Percentiles rank a stretch among this genome's conserved stretches.
Evolutionary conservation across 352 stramenopile genomes (phyloP).

Genomic region (Phytophthora europaea): DNA sequence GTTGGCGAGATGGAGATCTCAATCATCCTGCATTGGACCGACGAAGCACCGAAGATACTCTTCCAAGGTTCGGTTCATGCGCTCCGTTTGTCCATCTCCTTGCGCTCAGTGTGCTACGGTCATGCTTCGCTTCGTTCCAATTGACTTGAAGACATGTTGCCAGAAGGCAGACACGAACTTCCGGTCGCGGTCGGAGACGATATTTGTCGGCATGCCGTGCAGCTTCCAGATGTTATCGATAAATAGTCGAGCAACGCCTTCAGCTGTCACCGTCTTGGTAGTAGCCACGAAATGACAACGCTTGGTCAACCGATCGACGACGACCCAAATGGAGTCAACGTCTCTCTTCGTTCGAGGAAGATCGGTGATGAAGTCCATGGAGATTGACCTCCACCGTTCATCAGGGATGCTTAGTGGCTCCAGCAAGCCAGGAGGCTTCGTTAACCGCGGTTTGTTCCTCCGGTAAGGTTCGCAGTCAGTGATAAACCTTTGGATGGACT

Average conservation of each 20-base stretch:
- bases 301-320: slow-evolving; percentile 21
- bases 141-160: too few species aligned
- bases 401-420: slow-evolving; percentile 14
- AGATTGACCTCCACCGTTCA: slow-evolving; percentile 12
- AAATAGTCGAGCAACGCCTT: not conserved
- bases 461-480: slow-evolving; percentile 6
- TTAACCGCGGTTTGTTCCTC: too few species aligned
- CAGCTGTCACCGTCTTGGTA: slow-evolving; percentile 1
- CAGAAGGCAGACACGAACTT: too few species aligned
- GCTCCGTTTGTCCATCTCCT: too few species aligned
- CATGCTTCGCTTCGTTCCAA: not conserved
- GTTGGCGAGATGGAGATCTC: slow-evolving; percentile 12
- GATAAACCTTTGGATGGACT: slow-evolving; percentile 14
- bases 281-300: not conserved
- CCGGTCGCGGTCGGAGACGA: too few species aligned
- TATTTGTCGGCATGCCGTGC: slow-evolving; percentile 1
- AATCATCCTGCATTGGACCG: slow-evolving; percentile 9
- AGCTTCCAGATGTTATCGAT: slow-evolving; percentile 9
- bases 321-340: slow-evolving; percentile 9
- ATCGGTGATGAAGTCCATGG: slow-evolving; percentile 20
- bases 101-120: not conserved
- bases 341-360: not conserved
- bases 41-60: slow-evolving; percentile 9
- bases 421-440: slow-evolving; percentile 3
- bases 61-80: slow-evolving; percentile 23